A percentile compares a stretch with the other conserved stretches of the same genome.
phyloP scores from a whole-genome alignment of 345 rosid species.

The Rhodamnia rubescens region DNA sequence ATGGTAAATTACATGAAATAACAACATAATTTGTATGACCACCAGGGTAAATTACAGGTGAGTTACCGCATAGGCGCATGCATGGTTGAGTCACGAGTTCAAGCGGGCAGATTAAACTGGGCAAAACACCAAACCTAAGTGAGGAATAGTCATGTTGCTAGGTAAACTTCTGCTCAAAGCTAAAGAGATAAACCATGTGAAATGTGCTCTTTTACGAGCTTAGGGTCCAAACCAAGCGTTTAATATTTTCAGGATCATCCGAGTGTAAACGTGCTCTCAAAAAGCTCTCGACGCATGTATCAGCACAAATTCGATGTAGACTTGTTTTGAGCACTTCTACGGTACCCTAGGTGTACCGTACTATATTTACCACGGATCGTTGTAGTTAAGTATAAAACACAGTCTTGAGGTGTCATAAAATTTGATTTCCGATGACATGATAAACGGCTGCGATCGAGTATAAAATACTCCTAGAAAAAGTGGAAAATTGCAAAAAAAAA shows the following conservation, averaged over 20 bases:
- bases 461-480: too few species aligned
- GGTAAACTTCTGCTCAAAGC: too few species aligned
- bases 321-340: background rate
- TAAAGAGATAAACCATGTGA: background rate
- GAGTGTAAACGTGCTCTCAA: background rate
- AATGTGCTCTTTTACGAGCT: background rate
- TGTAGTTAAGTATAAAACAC: background rate
- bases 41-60: background rate
- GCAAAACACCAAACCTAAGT: too few species aligned
- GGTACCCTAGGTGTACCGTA: background rate
- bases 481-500: too few species aligned
- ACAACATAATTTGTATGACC: background rate
- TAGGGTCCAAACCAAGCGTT: background rate
- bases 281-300: background rate
- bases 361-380: rapidly evolving
- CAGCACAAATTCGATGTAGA: background rate
- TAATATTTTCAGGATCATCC: background rate
- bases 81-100: background rate
- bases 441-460: too few species aligned
- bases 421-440: too few species aligned
- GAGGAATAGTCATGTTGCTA: too few species aligned
- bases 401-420: too few species aligned
- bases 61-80: background rate
- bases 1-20: too few species aligned
- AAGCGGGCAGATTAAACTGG: too few species aligned